These are phyloP conservation scores for Prunus yedoensis DNA, from an alignment of 331 rosid genomes.

Conservation along the genomic window DNA sequence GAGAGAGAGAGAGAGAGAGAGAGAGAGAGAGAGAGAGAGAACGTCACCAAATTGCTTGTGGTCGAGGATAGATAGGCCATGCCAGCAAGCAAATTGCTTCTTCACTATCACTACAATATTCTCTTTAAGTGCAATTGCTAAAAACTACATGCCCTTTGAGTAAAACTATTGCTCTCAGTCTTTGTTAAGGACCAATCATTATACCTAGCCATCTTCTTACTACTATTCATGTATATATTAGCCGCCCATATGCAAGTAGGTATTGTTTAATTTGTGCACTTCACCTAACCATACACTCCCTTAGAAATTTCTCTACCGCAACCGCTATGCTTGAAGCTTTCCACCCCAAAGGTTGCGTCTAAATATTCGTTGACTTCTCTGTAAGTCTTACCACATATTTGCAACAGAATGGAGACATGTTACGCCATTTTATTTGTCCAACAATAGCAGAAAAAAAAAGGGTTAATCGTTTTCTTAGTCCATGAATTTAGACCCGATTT, in stretches of 20 bases:
- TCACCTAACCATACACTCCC: background rate
- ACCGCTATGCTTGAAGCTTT: too few relatives aligned
- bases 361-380: background rate
- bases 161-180: background rate
- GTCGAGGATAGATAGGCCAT: background rate
- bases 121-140: background rate
- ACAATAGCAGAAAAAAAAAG: background rate
- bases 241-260: background rate
- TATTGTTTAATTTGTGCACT: background rate
- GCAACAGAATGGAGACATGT: background rate
- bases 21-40: background rate
- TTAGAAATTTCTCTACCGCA: too few relatives aligned
- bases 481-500: too few relatives aligned
- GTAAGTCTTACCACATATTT: background rate
- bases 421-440: background rate
- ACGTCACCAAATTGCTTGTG: constrained; percentile 5
- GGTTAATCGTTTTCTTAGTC: too few relatives aligned
- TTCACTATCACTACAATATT: background rate
- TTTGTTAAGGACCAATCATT: background rate
- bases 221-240: background rate
- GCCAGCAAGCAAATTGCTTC: background rate
- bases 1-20: too few relatives aligned
- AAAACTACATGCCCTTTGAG: background rate
- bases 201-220: background rate
- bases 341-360: too few relatives aligned